Evolutionary conservation across 345 rosid genomes (phyloP).

Genomic region (Sisymbrium irio): DNA sequence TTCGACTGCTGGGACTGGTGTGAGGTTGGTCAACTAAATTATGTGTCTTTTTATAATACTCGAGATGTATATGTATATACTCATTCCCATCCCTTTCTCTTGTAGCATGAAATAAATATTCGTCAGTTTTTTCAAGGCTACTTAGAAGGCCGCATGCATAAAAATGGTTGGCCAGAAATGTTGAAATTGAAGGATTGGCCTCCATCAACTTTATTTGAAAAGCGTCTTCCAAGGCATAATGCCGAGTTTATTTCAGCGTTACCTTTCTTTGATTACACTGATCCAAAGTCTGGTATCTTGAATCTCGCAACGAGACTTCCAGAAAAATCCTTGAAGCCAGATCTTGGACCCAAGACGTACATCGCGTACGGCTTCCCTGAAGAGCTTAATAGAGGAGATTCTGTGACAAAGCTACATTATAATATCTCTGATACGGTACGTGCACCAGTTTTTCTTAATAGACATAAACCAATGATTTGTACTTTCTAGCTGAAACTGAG

Average conservation of each 20-base stretch:
- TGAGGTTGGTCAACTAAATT: constrained; percentile 28
- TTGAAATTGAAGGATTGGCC: constrained; percentile 87
- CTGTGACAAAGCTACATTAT: constrained; percentile 86
- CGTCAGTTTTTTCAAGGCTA: constrained; percentile 68
- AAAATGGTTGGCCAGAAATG: constrained; percentile 47
- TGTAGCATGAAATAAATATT: constrained; percentile 60
- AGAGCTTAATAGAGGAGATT: constrained; percentile 79
- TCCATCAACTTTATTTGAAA: constrained; percentile 57
- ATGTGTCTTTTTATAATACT: background rate
- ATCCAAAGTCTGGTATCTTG: constrained; percentile 52
- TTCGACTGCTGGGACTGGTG: constrained; percentile 63
- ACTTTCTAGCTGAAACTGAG: background rate
- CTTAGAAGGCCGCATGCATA: constrained; percentile 35
- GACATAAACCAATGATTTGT: background rate
- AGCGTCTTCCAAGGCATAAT: constrained; percentile 66
- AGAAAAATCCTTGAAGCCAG: constrained; percentile 53
- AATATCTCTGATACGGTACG: constrained; percentile 81
- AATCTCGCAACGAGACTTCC: constrained; percentile 70
- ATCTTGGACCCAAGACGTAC: constrained; percentile 83
- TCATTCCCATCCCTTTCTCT: background rate
- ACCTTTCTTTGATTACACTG: constrained; percentile 74
- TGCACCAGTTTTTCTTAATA: background rate
- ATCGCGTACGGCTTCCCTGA: constrained; percentile 72
- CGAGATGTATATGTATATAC: background rate
- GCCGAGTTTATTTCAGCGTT: constrained; percentile 56